A percentile compares a stretch with the other conserved stretches of the same genome.
Conservation (phyloP, 164 flowering plant species). For the Vitis labrusca region DNA sequence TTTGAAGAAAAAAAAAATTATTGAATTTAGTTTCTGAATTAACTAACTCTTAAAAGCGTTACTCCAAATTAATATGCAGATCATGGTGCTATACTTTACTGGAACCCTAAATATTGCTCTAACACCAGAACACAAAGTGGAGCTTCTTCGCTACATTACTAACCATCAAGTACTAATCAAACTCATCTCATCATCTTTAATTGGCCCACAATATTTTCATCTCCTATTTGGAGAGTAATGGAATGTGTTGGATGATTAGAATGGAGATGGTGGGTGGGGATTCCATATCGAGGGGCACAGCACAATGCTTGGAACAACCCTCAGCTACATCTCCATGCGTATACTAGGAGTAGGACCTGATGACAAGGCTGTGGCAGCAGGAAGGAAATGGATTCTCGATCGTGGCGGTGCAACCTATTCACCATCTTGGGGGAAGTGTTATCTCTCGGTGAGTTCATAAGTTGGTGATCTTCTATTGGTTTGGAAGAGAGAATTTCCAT, state of each 20-base stretch:
- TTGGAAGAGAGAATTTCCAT: too few species aligned
- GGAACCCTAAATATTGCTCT: too few species aligned
- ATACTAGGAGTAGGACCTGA: conserved; percentile 29
- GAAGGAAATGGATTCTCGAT: conserved; percentile 30
- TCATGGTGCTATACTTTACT: too few species aligned
- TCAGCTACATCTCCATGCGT: conserved; percentile 28
- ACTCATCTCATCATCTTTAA: background rate
- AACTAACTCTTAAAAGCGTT: too few species aligned
- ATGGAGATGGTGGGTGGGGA: conserved; percentile 11
- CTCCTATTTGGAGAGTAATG: background rate
- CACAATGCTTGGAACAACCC: conserved; percentile 30
- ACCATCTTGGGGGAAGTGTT: conserved; percentile 34
- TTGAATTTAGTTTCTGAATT: too few species aligned
- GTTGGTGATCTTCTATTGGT: too few species aligned
- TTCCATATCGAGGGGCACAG: conserved; percentile 31
- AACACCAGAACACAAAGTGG: too few species aligned
- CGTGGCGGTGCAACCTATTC: conserved; percentile 24
- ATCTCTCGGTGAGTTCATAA: conserved; percentile 24
- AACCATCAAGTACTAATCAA: too few species aligned
- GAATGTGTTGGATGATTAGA: conserved; percentile 11
- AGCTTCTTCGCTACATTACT: too few species aligned
- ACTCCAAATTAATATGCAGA: too few species aligned
- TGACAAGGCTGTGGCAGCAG: conserved; percentile 21
- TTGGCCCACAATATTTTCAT: background rate
- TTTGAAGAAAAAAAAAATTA: too few species aligned